Base-by-base conservation (phyloP, 2,329 filamentous ascomycete genomes). In the Colletotrichum sp. region DNA sequence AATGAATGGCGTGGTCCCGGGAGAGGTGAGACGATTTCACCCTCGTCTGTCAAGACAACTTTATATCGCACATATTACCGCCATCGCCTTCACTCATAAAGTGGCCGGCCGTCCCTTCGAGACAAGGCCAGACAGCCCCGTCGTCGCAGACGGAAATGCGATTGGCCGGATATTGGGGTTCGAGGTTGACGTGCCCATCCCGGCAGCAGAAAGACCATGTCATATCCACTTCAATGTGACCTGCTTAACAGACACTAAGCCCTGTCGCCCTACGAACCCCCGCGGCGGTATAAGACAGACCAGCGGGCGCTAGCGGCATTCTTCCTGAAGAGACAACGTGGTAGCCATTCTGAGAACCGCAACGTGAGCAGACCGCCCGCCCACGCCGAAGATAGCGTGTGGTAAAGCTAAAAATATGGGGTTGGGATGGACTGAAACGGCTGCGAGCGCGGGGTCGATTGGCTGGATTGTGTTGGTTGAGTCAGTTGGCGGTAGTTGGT, bases 401-500 rank as follows among this genome's bases (percentile, higher is more conserved):
- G 44, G 39, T 44, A 75, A 76, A 72, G 69, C 39, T 76, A 69
- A 74, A 69, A 69, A 9, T 74, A 74, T 65, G 74, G 64, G 36
- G 49, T 49, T 32, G 69, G 30, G 8, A 25, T 32, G 34, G 44
- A 36, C 64, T 76, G 70, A 76, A 69, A 74, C 74, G 49, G 25
- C 22, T 61, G 27, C 27, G 15, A n/a, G 52, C 29, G 52, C 30
- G 68, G 36, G 62, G 49, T 61, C 61, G 39, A 65, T 61, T 72
- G 32, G 36, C 27, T 62, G 36, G 68, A 7, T 52, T 63, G 55
- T 29, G 34, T 11, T 32, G 11, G 55, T 61, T 59, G 69, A 69
- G 69, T 73, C 73, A 73, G 44, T 12, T 29, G 12, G 27, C 39
- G 39, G 39, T 49, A n/a, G 39, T 49, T 49, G 62, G 30, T n/a